Percentiles rank a stretch among this genome's conserved stretches.
phyloP scores from a whole-genome alignment of 1,139 yeast genomes.

The Yarrowia galli region DNA sequence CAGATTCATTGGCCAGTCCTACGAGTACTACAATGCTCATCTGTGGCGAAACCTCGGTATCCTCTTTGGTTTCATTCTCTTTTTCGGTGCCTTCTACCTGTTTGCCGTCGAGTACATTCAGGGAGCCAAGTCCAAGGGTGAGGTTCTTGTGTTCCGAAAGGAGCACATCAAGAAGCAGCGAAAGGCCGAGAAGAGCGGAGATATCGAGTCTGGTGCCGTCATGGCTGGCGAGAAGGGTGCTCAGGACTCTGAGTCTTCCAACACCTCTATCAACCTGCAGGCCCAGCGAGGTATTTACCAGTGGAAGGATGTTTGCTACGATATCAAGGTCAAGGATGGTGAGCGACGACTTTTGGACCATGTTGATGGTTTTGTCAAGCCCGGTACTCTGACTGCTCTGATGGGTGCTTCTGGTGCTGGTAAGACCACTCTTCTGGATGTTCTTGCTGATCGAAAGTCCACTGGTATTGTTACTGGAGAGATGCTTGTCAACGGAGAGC shows the following conservation, averaged over 20 bases:
- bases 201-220: slow-evolving; percentile 55
- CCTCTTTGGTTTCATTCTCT: slow-evolving; percentile 61
- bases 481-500: slow-evolving; percentile 15
- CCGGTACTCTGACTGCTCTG: slow-evolving; percentile 68
- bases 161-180: slow-evolving; percentile 53
- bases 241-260: slow-evolving; percentile 55
- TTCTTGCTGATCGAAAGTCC: slow-evolving; percentile 19
- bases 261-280: slow-evolving; percentile 49
- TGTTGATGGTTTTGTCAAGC: slow-evolving; percentile 70
- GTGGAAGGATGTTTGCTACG: slow-evolving; percentile 62
- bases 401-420: slow-evolving; percentile 21
- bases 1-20: slow-evolving; percentile 53
- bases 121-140: slow-evolving; percentile 65
- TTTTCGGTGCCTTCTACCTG: slow-evolving; percentile 57
- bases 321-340: slow-evolving; percentile 58
- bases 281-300: slow-evolving; percentile 55
- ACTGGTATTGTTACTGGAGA: slow-evolving; percentile 12
- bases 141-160: slow-evolving; percentile 62
- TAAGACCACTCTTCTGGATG: slow-evolving; percentile 8
- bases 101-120: slow-evolving; percentile 60
- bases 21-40: slow-evolving; percentile 58
- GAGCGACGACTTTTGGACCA: slow-evolving; percentile 57
- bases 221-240: slow-evolving; percentile 52
- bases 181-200: slow-evolving; percentile 47
- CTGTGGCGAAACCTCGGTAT: slow-evolving; percentile 75